phyloP scores from a whole-genome alignment of 208 protist species.

The Wallacemonas rigidus region DNA sequence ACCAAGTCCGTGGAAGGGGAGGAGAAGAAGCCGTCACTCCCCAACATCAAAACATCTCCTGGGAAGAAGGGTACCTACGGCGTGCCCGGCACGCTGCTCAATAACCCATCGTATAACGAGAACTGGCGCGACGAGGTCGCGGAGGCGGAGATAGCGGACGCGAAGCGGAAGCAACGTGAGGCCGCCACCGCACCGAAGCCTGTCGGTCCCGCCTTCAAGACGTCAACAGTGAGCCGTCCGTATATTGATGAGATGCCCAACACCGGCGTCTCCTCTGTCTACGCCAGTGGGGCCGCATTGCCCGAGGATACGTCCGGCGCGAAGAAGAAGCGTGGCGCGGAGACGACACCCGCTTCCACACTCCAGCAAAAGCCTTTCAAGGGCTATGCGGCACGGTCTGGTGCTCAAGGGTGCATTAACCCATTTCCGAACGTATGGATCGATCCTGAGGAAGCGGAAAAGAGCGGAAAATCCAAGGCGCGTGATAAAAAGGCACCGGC shows the following conservation, averaged over 20 bases:
- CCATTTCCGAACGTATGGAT: constrained; percentile 83
- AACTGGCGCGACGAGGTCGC: constrained; percentile 50
- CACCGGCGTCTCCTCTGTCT: constrained; percentile 78
- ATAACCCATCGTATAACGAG: constrained; percentile 67
- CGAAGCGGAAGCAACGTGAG: constrained; percentile 23
- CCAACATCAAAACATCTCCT: constrained; percentile 82
- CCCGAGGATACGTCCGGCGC: constrained; percentile 29
- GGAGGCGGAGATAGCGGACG: constrained; percentile 25
- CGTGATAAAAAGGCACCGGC: constrained; percentile 29
- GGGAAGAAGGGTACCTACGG: constrained; percentile 88
- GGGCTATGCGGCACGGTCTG: constrained; percentile 29
- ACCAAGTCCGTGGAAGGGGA: constrained; percentile 22
- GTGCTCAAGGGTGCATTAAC: constrained; percentile 58
- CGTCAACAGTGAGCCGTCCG: constrained; percentile 48
- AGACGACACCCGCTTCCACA: constrained; percentile 15
- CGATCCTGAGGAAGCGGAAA: constrained; percentile 36
- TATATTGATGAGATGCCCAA: constrained; percentile 77
- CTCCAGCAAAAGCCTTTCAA: constrained; percentile 54
- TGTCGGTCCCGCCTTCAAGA: constrained; percentile 51
- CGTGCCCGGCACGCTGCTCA: constrained; percentile 61
- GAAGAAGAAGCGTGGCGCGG: constrained; percentile 30
- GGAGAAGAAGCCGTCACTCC: constrained; percentile 35
- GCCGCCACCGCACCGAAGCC: constrained; percentile 2
- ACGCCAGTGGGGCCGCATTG: constrained; percentile 41
- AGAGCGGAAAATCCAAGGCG: constrained; percentile 21